A percentile compares a stretch with the other conserved stretches of the same genome.
Evolutionary conservation across 495 filamentous ascomycete genomes (phyloP).

Genomic region (Aspergillus bertholletiae): DNA sequence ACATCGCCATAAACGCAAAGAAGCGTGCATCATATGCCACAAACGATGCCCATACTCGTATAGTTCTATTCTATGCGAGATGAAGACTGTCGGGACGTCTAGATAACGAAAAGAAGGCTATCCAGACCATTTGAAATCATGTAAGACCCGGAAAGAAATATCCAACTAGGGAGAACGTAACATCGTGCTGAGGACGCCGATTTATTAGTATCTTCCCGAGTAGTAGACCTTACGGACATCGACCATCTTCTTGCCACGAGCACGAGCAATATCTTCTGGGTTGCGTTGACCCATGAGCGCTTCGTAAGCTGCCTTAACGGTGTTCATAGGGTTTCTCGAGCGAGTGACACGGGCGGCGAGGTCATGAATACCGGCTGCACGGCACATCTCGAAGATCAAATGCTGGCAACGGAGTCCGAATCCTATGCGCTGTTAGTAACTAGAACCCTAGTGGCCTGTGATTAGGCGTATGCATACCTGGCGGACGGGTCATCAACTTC

Average conservation of each 20-base stretch:
- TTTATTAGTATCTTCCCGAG: conserved; percentile 65
- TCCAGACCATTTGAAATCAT: neutral
- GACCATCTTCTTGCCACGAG: conserved; percentile 87
- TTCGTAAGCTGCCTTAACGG: conserved; percentile 82
- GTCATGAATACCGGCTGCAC: conserved; percentile 77
- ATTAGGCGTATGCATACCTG: conserved; percentile 58
- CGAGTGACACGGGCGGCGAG: conserved; percentile 75
- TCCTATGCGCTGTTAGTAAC: conserved; percentile 46
- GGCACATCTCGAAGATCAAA: conserved; percentile 89
- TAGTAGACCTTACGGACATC: conserved; percentile 98
- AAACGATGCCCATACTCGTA: conserved; percentile 17
- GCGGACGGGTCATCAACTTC: conserved; percentile 74
- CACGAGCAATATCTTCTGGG: conserved; percentile 84
- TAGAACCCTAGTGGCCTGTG: conserved; percentile 10
- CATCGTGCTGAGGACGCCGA: neutral
- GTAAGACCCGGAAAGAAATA: neutral
- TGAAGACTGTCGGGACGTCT: conserved; percentile 5
- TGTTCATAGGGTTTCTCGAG: conserved; percentile 91
- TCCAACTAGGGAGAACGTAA: neutral
- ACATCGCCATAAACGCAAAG: conserved; percentile 27
- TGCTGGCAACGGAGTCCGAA: conserved; percentile 90
- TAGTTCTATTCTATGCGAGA: conserved; percentile 23
- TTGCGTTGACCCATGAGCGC: conserved; percentile 78
- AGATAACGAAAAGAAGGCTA: neutral
- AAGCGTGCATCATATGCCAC: conserved; percentile 11